These are phyloP conservation scores for Cordyceps pruinosa DNA, from an alignment of 2,329 filamentous ascomycete genomes.

Conservation along the genomic window DNA sequence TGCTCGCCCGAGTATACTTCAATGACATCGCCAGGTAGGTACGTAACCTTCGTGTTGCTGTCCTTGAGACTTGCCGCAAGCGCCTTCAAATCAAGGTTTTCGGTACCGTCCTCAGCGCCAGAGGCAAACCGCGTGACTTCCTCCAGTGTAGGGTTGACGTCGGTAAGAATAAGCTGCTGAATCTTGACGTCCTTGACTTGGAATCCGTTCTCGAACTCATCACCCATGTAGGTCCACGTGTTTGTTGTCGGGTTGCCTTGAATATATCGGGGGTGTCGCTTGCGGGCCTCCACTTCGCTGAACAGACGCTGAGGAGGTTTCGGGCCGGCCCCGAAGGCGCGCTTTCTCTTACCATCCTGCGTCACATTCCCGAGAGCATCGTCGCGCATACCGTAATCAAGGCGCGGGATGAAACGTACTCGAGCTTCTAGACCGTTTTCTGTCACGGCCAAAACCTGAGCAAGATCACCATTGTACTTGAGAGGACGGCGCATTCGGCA, in stretches of 20 bases:
- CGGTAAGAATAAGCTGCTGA: constrained; percentile 73
- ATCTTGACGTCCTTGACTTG: constrained; percentile 91
- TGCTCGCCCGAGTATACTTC: constrained; percentile 96
- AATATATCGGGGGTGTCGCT: constrained; percentile 63
- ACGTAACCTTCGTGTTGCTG: constrained; percentile 71
- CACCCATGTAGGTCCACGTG: constrained; percentile 76
- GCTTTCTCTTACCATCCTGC: constrained; percentile 72
- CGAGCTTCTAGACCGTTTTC: constrained; percentile 85
- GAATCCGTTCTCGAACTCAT: constrained; percentile 89
- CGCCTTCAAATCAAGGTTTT: constrained; percentile 87
- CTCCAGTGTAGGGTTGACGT: constrained; percentile 88
- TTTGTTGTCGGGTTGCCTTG: constrained; percentile 68
- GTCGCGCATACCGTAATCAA: constrained; percentile 87
- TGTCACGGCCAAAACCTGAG: constrained; percentile 86
- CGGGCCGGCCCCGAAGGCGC: constrained; percentile 53
- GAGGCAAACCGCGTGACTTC: constrained; percentile 93
- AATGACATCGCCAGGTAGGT: constrained; percentile 89
- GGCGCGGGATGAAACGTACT: constrained; percentile 78
- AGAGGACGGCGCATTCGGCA: constrained; percentile 76
- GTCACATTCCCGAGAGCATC: constrained; percentile 46
- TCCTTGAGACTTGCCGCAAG: constrained; percentile 86
- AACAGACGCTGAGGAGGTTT: constrained; percentile 85
- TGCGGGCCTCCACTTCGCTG: constrained; percentile 86
- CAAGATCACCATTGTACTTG: constrained; percentile 83
- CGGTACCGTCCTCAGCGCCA: constrained; percentile 82